Evolutionary conservation across 2,329 filamentous ascomycete genomes (phyloP).

Genomic region (Cladorrhinum sp.): DNA sequence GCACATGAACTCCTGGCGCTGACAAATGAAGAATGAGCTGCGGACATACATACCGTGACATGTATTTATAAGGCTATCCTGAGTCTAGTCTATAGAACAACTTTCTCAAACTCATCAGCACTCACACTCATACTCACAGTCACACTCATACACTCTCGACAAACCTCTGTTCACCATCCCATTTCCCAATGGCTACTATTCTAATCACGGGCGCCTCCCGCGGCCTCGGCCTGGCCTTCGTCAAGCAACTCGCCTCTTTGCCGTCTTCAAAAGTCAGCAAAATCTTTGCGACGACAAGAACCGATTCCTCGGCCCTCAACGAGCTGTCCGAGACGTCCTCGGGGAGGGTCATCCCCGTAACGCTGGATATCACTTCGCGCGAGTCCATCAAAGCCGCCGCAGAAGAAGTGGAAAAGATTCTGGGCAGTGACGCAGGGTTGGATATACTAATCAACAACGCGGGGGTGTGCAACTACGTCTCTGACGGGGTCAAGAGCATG

Average conservation of each 20-base stretch:
- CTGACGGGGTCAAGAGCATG: conserved; percentile 24
- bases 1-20: no score
- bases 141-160: no score
- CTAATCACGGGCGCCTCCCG: conserved; percentile 12
- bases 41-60: no score
- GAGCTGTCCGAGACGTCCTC: conserved; percentile 34
- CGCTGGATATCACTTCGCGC: conserved; percentile 37
- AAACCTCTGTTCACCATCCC: no score
- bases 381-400: conserved; percentile 36
- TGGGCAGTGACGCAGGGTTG: conserved; percentile 38
- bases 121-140: no score
- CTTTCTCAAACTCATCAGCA: no score
- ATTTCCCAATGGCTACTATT: conserved; percentile 13
- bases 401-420: conserved; percentile 29
- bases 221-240: conserved; percentile 11
- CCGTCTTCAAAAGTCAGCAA: conserved; percentile 28
- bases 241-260: conserved; percentile 6
- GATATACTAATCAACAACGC: conserved; percentile 38
- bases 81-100: no score
- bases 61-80: no score
- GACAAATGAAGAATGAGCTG: no score
- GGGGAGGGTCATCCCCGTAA: conserved; percentile 36
- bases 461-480: conserved; percentile 7
- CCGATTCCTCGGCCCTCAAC: conserved; percentile 34
- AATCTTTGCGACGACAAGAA: conserved; percentile 42